Conservation (phyloP, 2,329 filamentous ascomycete genomes). For the Ascochyta lentis region DNA sequence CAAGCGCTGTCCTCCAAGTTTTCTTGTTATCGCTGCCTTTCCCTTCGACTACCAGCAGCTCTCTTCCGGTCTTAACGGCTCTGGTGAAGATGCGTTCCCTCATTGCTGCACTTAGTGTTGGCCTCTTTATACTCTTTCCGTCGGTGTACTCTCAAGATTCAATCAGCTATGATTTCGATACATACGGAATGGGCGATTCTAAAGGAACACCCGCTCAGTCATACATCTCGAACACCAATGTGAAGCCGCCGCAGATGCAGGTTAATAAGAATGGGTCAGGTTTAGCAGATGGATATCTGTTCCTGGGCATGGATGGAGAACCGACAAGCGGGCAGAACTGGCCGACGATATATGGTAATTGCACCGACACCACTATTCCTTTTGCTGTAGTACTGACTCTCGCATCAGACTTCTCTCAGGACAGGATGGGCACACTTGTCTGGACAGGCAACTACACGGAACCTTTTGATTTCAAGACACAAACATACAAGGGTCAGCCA, state of each 20-base stretch:
- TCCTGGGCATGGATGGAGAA: constrained; percentile 24
- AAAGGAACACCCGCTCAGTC: constrained; percentile 25
- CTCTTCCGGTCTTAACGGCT: not conserved
- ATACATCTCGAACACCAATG: constrained; percentile 22
- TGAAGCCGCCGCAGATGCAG: constrained; percentile 24
- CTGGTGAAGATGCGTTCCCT: not conserved
- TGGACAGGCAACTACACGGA: constrained; percentile 29
- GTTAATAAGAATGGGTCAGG: constrained; percentile 23
- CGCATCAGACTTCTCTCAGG: constrained; percentile 19
- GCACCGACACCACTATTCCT: not conserved
- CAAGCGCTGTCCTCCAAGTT: not conserved
- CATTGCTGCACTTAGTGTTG: not conserved
- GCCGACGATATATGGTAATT: constrained; percentile 25
- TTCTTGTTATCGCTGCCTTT: not conserved
- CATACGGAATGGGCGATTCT: constrained; percentile 16
- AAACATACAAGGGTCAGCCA: constrained; percentile 30
- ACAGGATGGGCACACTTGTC: constrained; percentile 26
- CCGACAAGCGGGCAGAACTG: constrained; percentile 27
- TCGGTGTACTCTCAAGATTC: constrained; percentile 22
- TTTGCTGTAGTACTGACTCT: not conserved
- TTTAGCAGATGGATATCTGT: constrained; percentile 22
- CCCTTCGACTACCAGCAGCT: not conserved
- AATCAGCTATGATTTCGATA: constrained; percentile 22
- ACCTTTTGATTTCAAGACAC: constrained; percentile 29
- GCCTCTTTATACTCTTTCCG: constrained; percentile 4